Percentiles rank a stretch among this genome's conserved stretches.
Evolutionary conservation across 345 rosid species (phyloP).

Genomic region (Eutrema yunnanense): DNA sequence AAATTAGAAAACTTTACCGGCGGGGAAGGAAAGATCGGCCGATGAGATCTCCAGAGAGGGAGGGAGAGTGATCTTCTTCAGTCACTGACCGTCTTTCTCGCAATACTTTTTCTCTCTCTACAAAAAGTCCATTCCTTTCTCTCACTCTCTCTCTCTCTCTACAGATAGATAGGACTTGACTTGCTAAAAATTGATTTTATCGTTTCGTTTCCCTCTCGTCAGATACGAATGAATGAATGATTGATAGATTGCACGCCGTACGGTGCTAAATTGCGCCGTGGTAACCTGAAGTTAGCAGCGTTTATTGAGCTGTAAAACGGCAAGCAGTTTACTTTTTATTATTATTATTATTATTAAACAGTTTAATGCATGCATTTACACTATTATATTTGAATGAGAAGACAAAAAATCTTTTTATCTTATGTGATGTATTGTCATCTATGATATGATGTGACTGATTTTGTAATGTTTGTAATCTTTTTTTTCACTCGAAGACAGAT

Average conservation of each 20-base stretch:
- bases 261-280: not conserved
- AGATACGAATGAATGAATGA: conserved; percentile 22
- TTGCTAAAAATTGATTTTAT: not conserved
- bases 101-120: not conserved
- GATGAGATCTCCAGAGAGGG: conserved; percentile 20
- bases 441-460: too few species aligned
- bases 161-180: conserved; percentile 17
- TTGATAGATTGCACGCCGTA: conserved; percentile 22
- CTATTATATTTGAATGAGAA: not conserved
- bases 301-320: conserved; percentile 2
- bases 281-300: not conserved
- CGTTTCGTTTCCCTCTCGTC: conserved; percentile 26
- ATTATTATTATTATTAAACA: too few species aligned
- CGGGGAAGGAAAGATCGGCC: conserved; percentile 8
- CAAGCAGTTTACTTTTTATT: not conserved
- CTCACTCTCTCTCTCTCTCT: not conserved
- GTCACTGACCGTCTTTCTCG: conserved; percentile 17
- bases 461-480: too few species aligned
- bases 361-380: not conserved
- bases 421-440: too few species aligned
- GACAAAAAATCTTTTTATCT: not conserved
- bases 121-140: not conserved
- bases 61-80: conserved; percentile 5
- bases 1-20: conserved; percentile 2
- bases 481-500: too few species aligned